Conservation (phyloP, 371 early-diverging fungal species). For the Funneliformis caledonium region DNA sequence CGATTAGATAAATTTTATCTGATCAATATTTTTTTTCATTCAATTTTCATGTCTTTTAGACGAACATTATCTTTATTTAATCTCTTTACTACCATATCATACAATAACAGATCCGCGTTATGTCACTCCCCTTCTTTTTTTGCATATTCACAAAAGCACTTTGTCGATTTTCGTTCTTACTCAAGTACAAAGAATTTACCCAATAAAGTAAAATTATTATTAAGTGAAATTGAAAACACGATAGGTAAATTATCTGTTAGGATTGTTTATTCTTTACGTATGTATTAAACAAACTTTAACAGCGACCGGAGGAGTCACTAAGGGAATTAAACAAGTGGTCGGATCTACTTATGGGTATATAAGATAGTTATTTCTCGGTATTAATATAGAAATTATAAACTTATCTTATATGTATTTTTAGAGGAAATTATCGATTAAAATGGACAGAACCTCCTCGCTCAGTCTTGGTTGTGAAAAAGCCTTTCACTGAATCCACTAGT, state of each 20-base stretch:
- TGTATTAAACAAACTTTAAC: not conserved
- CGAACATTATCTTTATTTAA: not conserved
- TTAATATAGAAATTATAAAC: not conserved
- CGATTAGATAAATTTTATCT: no score
- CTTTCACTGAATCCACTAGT: slow-evolving; percentile 64
- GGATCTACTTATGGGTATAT: slow-evolving; percentile 24
- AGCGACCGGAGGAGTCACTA: not conserved
- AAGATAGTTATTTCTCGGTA: not conserved
- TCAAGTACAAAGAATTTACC: not conserved
- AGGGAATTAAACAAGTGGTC: slow-evolving; percentile 12
- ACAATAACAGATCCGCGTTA: not conserved
- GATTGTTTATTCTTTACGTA: not conserved
- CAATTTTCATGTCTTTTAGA: not conserved
- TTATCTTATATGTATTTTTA: not conserved
- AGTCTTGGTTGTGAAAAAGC: slow-evolving; percentile 80
- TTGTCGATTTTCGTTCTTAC: not conserved
- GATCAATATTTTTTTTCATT: not conserved
- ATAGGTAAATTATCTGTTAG: not conserved
- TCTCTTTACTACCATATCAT: not conserved
- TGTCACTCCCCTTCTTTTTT: no score
- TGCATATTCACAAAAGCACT: not conserved
- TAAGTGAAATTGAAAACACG: not conserved
- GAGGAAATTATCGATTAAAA: slow-evolving; percentile 44
- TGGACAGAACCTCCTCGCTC: slow-evolving; percentile 76
- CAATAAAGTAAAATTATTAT: not conserved